A percentile compares a stretch with the other conserved stretches of the same genome.
These are phyloP conservation scores for Coprinopsis marcescibilis DNA, from an alignment of 768 basidiomycete species.

Conservation along the genomic window DNA sequence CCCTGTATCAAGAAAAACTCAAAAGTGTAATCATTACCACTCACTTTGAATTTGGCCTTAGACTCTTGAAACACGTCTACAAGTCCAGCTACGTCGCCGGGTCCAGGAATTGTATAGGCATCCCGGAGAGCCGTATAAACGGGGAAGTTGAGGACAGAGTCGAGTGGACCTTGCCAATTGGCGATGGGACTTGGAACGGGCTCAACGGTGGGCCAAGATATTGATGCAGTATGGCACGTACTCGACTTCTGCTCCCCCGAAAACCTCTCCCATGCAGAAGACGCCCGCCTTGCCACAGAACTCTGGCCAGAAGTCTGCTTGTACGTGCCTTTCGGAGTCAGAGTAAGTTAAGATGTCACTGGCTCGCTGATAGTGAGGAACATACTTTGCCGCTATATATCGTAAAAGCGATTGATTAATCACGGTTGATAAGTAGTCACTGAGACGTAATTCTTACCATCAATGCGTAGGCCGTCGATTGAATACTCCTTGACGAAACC, in stretches of 20 bases:
- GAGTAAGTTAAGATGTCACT: conserved; percentile 7
- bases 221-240: conserved; percentile 20
- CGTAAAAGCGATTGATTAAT: conserved; percentile 28
- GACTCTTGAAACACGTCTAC: conserved; percentile 46
- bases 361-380: conserved; percentile 3
- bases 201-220: neutral
- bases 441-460: conserved; percentile 38
- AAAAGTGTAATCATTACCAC: neutral
- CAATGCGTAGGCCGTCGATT: conserved; percentile 86
- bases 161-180: conserved; percentile 58
- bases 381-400: conserved; percentile 38
- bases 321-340: conserved; percentile 54
- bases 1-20: conserved; percentile 8
- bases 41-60: conserved; percentile 46
- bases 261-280: conserved; percentile 84
- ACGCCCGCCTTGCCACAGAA: conserved; percentile 75
- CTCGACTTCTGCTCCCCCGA: conserved; percentile 47
- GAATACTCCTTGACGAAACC: conserved; percentile 62
- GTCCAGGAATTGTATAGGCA: conserved; percentile 71
- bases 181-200: conserved; percentile 41
- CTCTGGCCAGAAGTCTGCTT: conserved; percentile 67
- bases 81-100: conserved; percentile 54
- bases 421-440: neutral
- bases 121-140: conserved; percentile 56
- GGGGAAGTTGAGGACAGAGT: conserved; percentile 70